Evolutionary conservation across 208 protist species (phyloP).

Genomic region (Leptomonas seymouri): DNA sequence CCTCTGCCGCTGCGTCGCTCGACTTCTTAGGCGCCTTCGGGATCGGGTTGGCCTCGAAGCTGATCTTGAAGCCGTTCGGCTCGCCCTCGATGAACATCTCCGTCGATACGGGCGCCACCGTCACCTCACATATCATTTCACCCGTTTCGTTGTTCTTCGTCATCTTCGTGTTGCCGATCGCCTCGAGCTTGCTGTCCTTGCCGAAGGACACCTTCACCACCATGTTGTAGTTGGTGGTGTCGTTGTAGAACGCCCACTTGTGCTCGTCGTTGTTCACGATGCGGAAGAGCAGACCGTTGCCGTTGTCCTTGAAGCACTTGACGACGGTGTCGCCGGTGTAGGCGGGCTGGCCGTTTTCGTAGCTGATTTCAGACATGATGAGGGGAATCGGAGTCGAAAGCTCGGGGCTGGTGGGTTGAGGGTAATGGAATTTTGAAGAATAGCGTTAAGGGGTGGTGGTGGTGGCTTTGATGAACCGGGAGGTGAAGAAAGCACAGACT

Average conservation of each 20-base stretch:
- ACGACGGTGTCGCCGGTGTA: constrained; percentile 56
- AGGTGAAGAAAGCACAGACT: background rate
- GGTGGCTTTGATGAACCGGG: background rate
- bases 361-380: constrained; percentile 59
- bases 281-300: constrained; percentile 85
- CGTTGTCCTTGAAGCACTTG: constrained; percentile 84
- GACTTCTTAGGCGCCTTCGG: too few relatives aligned
- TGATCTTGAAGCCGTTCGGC: constrained; percentile 84
- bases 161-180: constrained; percentile 65
- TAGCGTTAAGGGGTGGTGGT: too few relatives aligned
- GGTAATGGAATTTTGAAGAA: background rate
- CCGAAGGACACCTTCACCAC: constrained; percentile 72
- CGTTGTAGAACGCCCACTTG: constrained; percentile 88
- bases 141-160: constrained; percentile 46
- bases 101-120: constrained; percentile 52
- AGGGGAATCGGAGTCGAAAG: too few relatives aligned
- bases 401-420: too few relatives aligned
- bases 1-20: too few relatives aligned
- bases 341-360: constrained; percentile 66
- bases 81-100: constrained; percentile 83
- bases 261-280: constrained; percentile 78
- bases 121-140: constrained; percentile 68
- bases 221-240: constrained; percentile 82
- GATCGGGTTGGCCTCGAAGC: constrained; percentile 72
- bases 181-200: constrained; percentile 68